phyloP scores from a whole-genome alignment of 2,329 filamentous ascomycete species.

The Claviceps sp. region DNA sequence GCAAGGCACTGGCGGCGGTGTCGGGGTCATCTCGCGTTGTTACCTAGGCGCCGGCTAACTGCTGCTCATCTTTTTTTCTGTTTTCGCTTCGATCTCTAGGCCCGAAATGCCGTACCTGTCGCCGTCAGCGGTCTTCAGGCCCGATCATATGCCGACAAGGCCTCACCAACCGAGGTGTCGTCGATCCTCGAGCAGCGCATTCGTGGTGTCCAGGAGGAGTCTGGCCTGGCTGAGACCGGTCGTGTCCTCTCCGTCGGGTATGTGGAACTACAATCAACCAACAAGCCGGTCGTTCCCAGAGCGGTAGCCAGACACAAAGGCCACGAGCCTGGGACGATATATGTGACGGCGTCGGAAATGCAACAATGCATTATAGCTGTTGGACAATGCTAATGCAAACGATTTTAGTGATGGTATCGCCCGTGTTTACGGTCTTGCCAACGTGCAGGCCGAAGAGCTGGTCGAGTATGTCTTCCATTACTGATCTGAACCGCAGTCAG shows the following conservation, averaged over 20 bases:
- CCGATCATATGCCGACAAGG: slow-evolving; percentile 88
- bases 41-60: slow-evolving; percentile 40
- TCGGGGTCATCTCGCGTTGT: slow-evolving; percentile 17
- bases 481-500: slow-evolving; percentile 1
- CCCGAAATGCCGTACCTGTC: slow-evolving; percentile 74
- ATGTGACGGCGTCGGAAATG: not conserved
- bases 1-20: slow-evolving; percentile 4
- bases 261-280: slow-evolving; percentile 28
- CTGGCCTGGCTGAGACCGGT: slow-evolving; percentile 92
- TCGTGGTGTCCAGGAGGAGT: slow-evolving; percentile 94
- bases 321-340: not conserved
- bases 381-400: slow-evolving; percentile 18
- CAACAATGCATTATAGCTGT: not conserved
- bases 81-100: slow-evolving; percentile 36
- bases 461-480: slow-evolving; percentile 67
- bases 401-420: slow-evolving; percentile 91
- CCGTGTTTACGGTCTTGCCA: slow-evolving; percentile 99
- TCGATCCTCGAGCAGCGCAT: slow-evolving; percentile 99
- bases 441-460: slow-evolving; percentile 99
- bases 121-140: slow-evolving; percentile 49
- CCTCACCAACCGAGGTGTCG: slow-evolving; percentile 92
- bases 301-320: not conserved
- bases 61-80: slow-evolving; percentile 24
- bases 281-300: not conserved
- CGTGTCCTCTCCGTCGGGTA: slow-evolving; percentile 98